Percentiles rank a stretch among this genome's conserved stretches.
These are phyloP conservation scores for Apiospora arundinis DNA, from an alignment of 2,329 filamentous ascomycete species.

Conservation along the genomic window DNA sequence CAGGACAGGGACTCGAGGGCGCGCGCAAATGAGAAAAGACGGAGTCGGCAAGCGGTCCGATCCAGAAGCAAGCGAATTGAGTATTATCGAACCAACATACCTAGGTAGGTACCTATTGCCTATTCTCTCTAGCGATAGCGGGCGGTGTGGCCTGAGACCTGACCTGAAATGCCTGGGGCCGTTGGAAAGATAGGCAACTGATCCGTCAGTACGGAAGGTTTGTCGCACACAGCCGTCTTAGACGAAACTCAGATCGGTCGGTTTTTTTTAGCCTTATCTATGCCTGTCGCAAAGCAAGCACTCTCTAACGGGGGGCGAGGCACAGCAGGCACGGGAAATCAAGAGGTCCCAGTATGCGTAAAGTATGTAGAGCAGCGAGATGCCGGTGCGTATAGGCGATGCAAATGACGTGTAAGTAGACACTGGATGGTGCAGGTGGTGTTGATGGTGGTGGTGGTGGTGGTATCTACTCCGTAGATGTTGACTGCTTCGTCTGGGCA, in stretches of 20 bases:
- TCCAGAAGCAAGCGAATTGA: constrained; percentile 1
- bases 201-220: constrained; percentile 8
- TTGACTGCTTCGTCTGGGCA: background rate
- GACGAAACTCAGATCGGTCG: constrained; percentile 11
- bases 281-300: constrained; percentile 1
- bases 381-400: background rate
- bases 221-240: constrained; percentile 9
- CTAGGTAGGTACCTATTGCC: background rate
- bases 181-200: constrained; percentile 10
- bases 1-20: background rate
- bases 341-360: background rate
- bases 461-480: too few relatives aligned
- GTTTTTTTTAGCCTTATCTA: background rate
- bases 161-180: background rate
- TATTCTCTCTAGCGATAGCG: background rate
- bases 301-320: background rate
- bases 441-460: background rate
- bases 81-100: background rate
- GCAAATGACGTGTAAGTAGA: constrained; percentile 12
- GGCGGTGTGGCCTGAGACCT: background rate
- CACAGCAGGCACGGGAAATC: background rate
- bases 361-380: background rate
- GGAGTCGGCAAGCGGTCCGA: constrained; percentile 2
- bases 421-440: background rate
- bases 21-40: background rate